Evolutionary conservation across 345 rosid genomes (phyloP).

Genomic region (Populus tremula): DNA sequence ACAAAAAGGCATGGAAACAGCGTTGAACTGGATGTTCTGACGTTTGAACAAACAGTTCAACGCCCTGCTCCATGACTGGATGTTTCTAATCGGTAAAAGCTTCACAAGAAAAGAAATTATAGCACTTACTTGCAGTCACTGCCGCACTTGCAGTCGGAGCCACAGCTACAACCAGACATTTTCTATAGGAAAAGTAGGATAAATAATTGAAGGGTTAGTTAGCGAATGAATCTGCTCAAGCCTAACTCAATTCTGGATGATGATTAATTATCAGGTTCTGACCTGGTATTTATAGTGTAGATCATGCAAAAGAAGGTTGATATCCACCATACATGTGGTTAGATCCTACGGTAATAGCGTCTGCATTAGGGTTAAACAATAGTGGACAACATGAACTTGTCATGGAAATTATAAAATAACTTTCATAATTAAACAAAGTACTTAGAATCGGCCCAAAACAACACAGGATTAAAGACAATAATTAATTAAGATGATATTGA

Average conservation of each 20-base stretch:
- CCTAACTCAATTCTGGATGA: neutral
- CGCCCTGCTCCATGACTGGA: too few relatives aligned
- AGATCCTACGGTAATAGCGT: conserved; percentile 4
- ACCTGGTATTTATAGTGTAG: conserved; percentile 13
- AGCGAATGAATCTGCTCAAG: neutral
- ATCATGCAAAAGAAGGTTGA: neutral
- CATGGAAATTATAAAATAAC: neutral
- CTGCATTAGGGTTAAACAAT: neutral
- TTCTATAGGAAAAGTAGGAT: neutral
- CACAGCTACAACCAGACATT: conserved; percentile 26
- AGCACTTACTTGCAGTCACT: conserved; percentile 12
- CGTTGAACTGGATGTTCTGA: too few relatives aligned
- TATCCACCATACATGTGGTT: conserved; percentile 36
- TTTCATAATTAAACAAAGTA: neutral
- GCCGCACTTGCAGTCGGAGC: conserved; percentile 20
- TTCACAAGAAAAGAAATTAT: neutral
- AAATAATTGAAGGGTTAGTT: neutral
- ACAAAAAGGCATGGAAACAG: neutral
- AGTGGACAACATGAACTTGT: neutral
- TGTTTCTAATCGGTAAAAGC: neutral
- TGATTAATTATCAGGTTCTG: accelerated
- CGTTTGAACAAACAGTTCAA: too few relatives aligned
- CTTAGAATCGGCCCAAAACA: too few relatives aligned
- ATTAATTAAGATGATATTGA: neutral
- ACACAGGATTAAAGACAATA: neutral